Percentiles rank a stretch among this genome's conserved stretches.
Evolutionary conservation across 208 protist species (phyloP).

Genomic region (Strigomonas culicis): DNA sequence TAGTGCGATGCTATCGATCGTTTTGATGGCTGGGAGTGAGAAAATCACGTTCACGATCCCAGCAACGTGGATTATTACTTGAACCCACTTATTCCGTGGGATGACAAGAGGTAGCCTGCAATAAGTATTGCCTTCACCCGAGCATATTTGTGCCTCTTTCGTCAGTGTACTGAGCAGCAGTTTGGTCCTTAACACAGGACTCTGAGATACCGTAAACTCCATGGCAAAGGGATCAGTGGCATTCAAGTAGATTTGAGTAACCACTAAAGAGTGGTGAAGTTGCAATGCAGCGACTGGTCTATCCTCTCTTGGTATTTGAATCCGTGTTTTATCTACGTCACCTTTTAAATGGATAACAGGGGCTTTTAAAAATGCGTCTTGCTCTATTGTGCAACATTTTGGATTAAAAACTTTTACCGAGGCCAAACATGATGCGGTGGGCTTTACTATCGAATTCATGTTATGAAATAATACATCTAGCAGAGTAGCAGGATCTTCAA

Average conservation of each 20-base stretch:
- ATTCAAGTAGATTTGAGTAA: conserved; percentile 51
- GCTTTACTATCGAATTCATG: conserved; percentile 16
- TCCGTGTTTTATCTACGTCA: conserved; percentile 26
- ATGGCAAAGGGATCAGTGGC: conserved; percentile 60
- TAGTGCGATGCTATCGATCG: conserved; percentile 61
- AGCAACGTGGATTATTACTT: conserved; percentile 75
- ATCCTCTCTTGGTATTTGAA: conserved; percentile 71
- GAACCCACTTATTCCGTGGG: conserved; percentile 78
- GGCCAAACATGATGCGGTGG: conserved; percentile 26
- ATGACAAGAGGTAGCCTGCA: conserved; percentile 71
- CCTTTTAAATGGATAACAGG: conserved; percentile 59
- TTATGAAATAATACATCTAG: too few species aligned
- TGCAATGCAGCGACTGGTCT: conserved; percentile 37
- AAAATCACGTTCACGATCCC: conserved; percentile 70
- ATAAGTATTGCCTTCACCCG: conserved; percentile 26
- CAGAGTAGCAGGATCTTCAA: too few species aligned
- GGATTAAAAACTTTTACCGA: conserved; percentile 48
- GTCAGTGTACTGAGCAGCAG: conserved; percentile 68
- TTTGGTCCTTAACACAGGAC: conserved; percentile 39
- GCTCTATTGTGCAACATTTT: conserved; percentile 48
- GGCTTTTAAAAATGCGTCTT: conserved; percentile 36
- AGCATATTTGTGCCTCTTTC: conserved; percentile 36
- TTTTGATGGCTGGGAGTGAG: conserved; percentile 44
- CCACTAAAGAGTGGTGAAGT: conserved; percentile 40
- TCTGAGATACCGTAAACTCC: conserved; percentile 48